These are phyloP conservation scores for Mortierella sp. DNA, from an alignment of 371 early-diverging fungal genomes.

Conservation along the genomic window DNA sequence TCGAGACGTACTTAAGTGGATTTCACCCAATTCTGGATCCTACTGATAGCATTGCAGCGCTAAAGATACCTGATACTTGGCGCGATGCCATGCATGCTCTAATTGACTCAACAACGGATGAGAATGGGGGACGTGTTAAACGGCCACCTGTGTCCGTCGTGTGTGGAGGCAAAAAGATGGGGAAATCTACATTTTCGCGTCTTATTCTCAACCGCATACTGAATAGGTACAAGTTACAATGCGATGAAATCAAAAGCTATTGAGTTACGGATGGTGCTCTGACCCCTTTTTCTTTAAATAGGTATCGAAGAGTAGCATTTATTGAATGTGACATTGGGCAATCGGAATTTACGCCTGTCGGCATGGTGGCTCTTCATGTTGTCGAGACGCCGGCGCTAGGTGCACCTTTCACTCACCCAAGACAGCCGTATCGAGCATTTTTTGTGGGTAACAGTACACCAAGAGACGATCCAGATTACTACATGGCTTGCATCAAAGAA, in stretches of 20 bases:
- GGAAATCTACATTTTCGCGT: constrained; percentile 83
- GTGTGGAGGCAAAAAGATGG: constrained; percentile 79
- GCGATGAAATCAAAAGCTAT: too few species aligned
- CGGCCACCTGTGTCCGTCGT: constrained; percentile 64
- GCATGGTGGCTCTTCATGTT: constrained; percentile 78
- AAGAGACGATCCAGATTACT: constrained; percentile 76
- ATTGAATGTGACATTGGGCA: constrained; percentile 90
- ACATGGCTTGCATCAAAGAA: constrained; percentile 69
- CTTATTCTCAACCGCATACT: constrained; percentile 77
- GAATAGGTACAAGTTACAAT: constrained; percentile 61
- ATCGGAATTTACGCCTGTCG: constrained; percentile 81
- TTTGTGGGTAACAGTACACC: constrained; percentile 78
- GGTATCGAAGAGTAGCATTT: constrained; percentile 72
- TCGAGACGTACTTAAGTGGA: constrained; percentile 29
- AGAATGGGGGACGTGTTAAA: constrained; percentile 28
- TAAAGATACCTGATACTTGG: constrained; percentile 62
- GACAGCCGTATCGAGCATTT: constrained; percentile 67
- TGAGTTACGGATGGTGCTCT: background rate
- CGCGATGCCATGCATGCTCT: constrained; percentile 44
- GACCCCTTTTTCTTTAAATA: constrained; percentile 16
- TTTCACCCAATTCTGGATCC: constrained; percentile 57
- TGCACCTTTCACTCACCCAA: constrained; percentile 82
- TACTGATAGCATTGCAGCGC: constrained; percentile 56
- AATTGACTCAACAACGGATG: constrained; percentile 29
- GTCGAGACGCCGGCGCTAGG: constrained; percentile 76